Conservation (phyloP, 176 grass and related monocot species). For the Zea mays region DNA sequence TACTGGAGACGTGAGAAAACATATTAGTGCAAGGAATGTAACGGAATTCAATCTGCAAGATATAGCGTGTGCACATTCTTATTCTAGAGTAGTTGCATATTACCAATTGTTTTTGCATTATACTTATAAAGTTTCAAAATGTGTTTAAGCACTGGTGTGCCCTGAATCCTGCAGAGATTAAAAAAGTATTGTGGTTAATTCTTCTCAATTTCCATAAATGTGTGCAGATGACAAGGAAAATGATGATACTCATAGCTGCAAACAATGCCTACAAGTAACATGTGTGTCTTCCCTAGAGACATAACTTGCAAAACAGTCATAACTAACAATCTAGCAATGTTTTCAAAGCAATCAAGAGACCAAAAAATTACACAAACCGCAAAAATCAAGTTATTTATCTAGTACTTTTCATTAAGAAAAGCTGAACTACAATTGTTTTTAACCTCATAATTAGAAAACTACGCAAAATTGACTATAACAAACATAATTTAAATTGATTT, state of each 20-base stretch:
- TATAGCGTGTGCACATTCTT: neutral
- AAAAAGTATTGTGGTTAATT: neutral
- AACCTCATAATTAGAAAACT: too few relatives aligned
- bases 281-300: constrained; percentile 2
- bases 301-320: neutral
- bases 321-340: constrained; percentile 10
- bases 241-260: neutral
- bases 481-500: too few relatives aligned
- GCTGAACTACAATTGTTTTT: too few relatives aligned
- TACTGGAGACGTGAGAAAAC: neutral
- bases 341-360: constrained; percentile 27
- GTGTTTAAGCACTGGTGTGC: constrained; percentile 1
- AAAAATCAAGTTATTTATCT: neutral
- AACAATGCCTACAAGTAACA: neutral
- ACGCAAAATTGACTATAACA: too few relatives aligned
- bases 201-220: constrained; percentile 2
- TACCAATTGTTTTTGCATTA: neutral
- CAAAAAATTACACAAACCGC: neutral
- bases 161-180: neutral
- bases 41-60: neutral
- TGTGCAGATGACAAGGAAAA: constrained; percentile 18
- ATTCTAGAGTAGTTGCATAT: constrained; percentile 2
- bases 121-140: neutral
- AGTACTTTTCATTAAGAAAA: too few relatives aligned
- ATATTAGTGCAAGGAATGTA: neutral